A percentile compares a stretch with the other conserved stretches of the same genome.
phyloP scores from a whole-genome alignment of 2,329 filamentous ascomycete genomes.

The Monosporascus sp. region DNA sequence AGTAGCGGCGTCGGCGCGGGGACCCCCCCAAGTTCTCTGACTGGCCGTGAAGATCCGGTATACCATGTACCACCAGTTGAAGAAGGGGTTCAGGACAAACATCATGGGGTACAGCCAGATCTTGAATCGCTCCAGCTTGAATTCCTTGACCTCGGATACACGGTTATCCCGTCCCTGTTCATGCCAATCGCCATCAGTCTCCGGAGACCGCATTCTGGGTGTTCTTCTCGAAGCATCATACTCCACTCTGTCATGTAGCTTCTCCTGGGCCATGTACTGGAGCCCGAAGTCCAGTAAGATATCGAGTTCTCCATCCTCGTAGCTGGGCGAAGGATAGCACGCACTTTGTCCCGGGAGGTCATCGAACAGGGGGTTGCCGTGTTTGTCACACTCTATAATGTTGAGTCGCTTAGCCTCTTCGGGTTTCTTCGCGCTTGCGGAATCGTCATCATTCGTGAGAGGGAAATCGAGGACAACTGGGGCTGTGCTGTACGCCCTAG shows the following conservation, averaged over 20 bases:
- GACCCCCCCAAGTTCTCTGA: constrained; percentile 92
- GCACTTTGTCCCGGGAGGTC: constrained; percentile 6
- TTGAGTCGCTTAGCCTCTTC: neutral
- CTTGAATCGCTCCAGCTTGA: constrained; percentile 72
- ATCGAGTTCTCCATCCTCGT: neutral
- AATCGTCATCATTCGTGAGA: constrained; percentile 19
- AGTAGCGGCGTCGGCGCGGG: constrained; percentile 78
- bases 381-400: constrained; percentile 1
- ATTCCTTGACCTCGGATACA: neutral
- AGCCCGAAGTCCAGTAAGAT: constrained; percentile 7
- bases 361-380: constrained; percentile 19
- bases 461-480: constrained; percentile 44
- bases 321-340: constrained; percentile 9
- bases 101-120: constrained; percentile 93
- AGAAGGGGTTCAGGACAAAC: constrained; percentile 92
- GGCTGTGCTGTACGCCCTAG: constrained; percentile 16
- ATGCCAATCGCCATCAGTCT: constrained; percentile 13
- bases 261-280: neutral
- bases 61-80: constrained; percentile 98
- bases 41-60: constrained; percentile 94
- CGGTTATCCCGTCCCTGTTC: neutral
- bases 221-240: constrained; percentile 4
- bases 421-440: too few species aligned
- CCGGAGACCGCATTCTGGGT: constrained; percentile 14
- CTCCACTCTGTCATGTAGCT: constrained; percentile 6